Conservation (phyloP, 177 flowering plant genomes). For the Vitis hybrid region DNA sequence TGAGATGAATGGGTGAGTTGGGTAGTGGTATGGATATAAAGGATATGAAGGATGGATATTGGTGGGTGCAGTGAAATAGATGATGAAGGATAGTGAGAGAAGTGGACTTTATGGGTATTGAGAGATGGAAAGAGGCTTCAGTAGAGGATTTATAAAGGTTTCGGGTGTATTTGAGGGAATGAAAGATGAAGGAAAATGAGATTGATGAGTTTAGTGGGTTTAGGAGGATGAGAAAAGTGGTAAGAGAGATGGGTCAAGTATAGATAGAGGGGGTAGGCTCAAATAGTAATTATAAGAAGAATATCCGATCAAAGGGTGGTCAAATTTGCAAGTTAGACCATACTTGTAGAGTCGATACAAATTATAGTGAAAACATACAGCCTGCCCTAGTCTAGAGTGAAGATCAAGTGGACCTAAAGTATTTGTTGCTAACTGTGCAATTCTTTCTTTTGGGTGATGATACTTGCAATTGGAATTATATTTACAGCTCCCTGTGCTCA, state of each 20-base stretch:
- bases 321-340: conserved; percentile 70
- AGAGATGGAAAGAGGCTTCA: too few relatives aligned
- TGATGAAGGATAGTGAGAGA: too few relatives aligned
- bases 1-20: too few relatives aligned
- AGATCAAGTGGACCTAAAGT: conserved; percentile 53
- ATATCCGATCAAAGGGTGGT: conserved; percentile 52
- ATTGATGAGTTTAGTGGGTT: too few relatives aligned
- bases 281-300: conserved; percentile 34
- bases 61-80: too few relatives aligned
- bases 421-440: conserved; percentile 33
- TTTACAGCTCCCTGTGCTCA: conserved; percentile 76
- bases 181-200: too few relatives aligned
- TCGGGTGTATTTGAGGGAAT: too few relatives aligned
- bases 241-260: conserved; percentile 29
- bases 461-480: conserved; percentile 78
- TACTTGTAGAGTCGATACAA: conserved; percentile 61
- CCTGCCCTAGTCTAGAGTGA: conserved; percentile 75
- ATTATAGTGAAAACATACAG: conserved; percentile 56
- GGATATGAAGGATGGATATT: too few relatives aligned
- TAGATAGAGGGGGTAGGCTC: conserved; percentile 33
- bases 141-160: too few relatives aligned
- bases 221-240: neutral
- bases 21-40: too few relatives aligned
- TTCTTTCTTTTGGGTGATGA: conserved; percentile 71
- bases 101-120: too few relatives aligned